A percentile compares a stretch with the other conserved stretches of the same genome.
phyloP scores from a whole-genome alignment of 371 early-diverging fungal genomes.

The Blakeslea trispora region DNA sequence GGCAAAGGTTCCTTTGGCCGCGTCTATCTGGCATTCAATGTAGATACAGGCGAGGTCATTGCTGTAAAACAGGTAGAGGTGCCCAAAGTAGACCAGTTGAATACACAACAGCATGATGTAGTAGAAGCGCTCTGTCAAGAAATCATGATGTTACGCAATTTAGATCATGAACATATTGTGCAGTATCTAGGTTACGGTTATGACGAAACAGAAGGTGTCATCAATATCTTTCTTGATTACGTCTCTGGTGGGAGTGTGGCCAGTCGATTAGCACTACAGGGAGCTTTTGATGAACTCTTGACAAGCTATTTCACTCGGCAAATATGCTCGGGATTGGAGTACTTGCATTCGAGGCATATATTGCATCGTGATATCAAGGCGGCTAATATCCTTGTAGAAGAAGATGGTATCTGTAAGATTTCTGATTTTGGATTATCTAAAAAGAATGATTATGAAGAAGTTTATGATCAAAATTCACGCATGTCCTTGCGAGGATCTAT shows the following conservation, averaged over 20 bases:
- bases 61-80: conserved; percentile 94
- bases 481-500: conserved; percentile 70
- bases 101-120: conserved; percentile 38
- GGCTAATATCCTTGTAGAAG: conserved; percentile 88
- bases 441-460: conserved; percentile 60
- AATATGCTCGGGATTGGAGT: conserved; percentile 82
- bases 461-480: conserved; percentile 55
- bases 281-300: conserved; percentile 73
- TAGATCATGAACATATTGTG: conserved; percentile 82
- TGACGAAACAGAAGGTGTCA: conserved; percentile 59
- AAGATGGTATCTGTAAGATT: conserved; percentile 90
- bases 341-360: conserved; percentile 89
- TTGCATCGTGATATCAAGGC: conserved; percentile 96
- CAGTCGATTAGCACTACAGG: conserved; percentile 67
- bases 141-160: conserved; percentile 82
- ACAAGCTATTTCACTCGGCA: conserved; percentile 86
- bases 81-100: conserved; percentile 37
- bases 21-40: conserved; percentile 86
- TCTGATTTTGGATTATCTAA: conserved; percentile 98
- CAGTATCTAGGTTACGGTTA: conserved; percentile 76
- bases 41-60: conserved; percentile 84
- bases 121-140: conserved; percentile 76
- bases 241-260: conserved; percentile 84
- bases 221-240: conserved; percentile 93
- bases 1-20: conserved; percentile 96